phyloP scores from a whole-genome alignment of 2,329 filamentous ascomycete genomes.

The Fusarium oxysporum region DNA sequence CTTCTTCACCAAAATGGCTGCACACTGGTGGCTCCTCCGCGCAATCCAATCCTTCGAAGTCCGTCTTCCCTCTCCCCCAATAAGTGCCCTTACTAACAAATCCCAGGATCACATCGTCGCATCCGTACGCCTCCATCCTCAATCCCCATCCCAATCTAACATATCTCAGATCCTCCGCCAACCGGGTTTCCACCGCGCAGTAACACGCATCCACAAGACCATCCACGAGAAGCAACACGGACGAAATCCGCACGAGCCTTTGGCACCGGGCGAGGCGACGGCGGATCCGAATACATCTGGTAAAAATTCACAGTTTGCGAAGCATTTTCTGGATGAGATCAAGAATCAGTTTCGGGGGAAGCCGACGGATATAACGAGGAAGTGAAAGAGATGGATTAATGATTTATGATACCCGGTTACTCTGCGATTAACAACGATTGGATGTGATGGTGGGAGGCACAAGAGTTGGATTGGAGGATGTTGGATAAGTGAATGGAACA shows the following conservation, averaged over 20 bases:
- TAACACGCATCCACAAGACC: constrained; percentile 63
- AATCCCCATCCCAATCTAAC: neutral
- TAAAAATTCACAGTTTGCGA: constrained; percentile 53
- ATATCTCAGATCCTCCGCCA: constrained; percentile 59
- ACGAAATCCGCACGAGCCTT: constrained; percentile 61
- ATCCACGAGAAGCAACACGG: constrained; percentile 63
- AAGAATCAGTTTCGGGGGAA: constrained; percentile 62
- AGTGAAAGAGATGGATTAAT: constrained; percentile 25
- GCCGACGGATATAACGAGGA: constrained; percentile 53
- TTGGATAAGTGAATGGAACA: neutral
- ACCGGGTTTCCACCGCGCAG: constrained; percentile 63
- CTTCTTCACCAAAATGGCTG: constrained; percentile 45
- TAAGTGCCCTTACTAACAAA: constrained; percentile 21
- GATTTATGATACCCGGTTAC: constrained; percentile 12
- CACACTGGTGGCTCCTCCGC: constrained; percentile 50
- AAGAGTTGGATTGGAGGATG: neutral
- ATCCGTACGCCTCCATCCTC: constrained; percentile 40
- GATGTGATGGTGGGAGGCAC: neutral
- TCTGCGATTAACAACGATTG: neutral
- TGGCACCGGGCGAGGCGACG: constrained; percentile 65
- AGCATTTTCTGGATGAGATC: constrained; percentile 63
- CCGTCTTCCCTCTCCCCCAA: neutral
- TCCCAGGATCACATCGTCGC: constrained; percentile 50
- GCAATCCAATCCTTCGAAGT: constrained; percentile 52
- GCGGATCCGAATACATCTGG: constrained; percentile 49